A percentile compares a stretch with the other conserved stretches of the same genome.
Conservation (phyloP, 2,329 filamentous ascomycete genomes). For the Xenoacremonium recifei region DNA sequence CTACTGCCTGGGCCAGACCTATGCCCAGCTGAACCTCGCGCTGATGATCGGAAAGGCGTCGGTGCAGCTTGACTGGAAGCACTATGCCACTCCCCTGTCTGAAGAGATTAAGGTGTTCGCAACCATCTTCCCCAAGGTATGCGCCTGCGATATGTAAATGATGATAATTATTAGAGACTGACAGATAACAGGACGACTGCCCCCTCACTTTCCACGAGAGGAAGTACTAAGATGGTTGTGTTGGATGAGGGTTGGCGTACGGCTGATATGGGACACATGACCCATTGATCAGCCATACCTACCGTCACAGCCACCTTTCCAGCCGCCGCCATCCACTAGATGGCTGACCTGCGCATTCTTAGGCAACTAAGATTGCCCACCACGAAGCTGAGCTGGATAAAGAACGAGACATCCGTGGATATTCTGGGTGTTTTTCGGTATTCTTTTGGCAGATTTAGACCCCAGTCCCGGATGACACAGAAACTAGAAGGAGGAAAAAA, state of each 20-base stretch:
- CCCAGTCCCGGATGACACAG: constrained; percentile 1
- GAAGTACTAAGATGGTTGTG: constrained; percentile 40
- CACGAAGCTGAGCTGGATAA: not conserved
- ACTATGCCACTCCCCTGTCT: constrained; percentile 76
- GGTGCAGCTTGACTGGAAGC: constrained; percentile 84
- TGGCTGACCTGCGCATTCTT: constrained; percentile 2
- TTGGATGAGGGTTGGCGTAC: constrained; percentile 4
- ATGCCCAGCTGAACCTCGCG: constrained; percentile 85
- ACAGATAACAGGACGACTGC: constrained; percentile 70
- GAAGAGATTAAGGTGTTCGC: constrained; percentile 99
- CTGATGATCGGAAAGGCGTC: constrained; percentile 89
- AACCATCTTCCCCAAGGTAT: constrained; percentile 93
- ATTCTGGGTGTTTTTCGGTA: too few species aligned
- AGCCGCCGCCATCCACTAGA: constrained; percentile 4
- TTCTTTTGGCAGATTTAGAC: not conserved
- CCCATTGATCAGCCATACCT: too few species aligned
- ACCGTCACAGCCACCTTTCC: not conserved
- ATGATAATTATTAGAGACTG: constrained; percentile 12
- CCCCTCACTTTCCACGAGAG: constrained; percentile 68
- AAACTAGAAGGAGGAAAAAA: too few species aligned
- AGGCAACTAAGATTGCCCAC: not conserved
- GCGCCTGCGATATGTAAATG: constrained; percentile 34
- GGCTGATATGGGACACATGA: constrained; percentile 6
- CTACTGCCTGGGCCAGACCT: constrained; percentile 93
- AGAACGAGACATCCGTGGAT: not conserved